These are phyloP conservation scores for Passiflora organensis DNA, from an alignment of 345 rosid species.

Conservation along the genomic window DNA sequence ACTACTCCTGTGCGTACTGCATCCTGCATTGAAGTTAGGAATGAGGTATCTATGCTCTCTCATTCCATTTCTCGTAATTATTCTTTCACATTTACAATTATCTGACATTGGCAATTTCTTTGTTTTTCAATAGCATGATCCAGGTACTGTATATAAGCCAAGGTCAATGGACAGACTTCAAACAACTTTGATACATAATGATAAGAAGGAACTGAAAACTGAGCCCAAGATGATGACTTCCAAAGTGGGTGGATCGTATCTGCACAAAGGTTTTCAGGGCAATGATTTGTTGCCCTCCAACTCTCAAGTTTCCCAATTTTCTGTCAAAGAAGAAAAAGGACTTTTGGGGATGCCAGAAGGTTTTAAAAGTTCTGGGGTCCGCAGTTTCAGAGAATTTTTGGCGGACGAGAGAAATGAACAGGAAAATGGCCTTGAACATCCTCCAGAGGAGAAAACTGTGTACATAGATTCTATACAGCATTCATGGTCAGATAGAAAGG, in stretches of 20 bases:
- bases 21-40: constrained; percentile 20
- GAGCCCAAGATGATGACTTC: constrained; percentile 10
- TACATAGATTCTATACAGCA: constrained; percentile 57
- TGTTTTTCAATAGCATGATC: constrained; percentile 22
- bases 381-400: constrained; percentile 44
- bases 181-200: constrained; percentile 17
- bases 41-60: constrained; percentile 35
- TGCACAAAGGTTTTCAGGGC: constrained; percentile 25
- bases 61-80: background rate
- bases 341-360: constrained; percentile 21
- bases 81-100: background rate
- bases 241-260: constrained; percentile 27
- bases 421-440: constrained; percentile 35
- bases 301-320: constrained; percentile 6
- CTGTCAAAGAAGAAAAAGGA: constrained; percentile 11
- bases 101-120: background rate
- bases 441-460: constrained; percentile 64
- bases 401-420: constrained; percentile 43
- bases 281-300: constrained; percentile 13
- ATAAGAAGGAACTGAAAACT: constrained; percentile 22
- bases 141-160: constrained; percentile 16
- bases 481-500: constrained; percentile 20
- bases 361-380: constrained; percentile 17
- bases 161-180: constrained; percentile 9
- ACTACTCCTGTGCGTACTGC: constrained; percentile 5